A percentile compares a stretch with the other conserved stretches of the same genome.
These are phyloP conservation scores for Tanacetum coccineum DNA, from an alignment of 129 eudicot species.

Conservation along the genomic window DNA sequence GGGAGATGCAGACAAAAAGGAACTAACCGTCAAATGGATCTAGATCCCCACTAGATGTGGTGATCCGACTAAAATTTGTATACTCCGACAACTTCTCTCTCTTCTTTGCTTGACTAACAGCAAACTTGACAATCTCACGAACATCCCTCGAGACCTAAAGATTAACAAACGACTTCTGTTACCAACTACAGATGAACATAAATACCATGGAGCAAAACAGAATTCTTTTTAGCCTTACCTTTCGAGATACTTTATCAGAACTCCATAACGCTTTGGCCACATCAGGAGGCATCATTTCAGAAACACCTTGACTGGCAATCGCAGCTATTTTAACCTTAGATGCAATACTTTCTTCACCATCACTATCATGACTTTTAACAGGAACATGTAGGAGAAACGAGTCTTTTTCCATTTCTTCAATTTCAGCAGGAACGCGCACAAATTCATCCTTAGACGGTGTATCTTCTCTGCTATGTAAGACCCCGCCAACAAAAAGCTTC, in stretches of 20 bases:
- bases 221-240: slow-evolving; percentile 41
- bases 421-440: slow-evolving; percentile 79
- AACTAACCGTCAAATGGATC: slow-evolving; percentile 91
- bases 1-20: slow-evolving; percentile 10
- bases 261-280: slow-evolving; percentile 87
- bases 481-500: slow-evolving; percentile 90
- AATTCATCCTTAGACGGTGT: slow-evolving; percentile 66
- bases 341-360: slow-evolving; percentile 43
- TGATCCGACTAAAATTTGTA: slow-evolving; percentile 80
- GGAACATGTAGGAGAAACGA: slow-evolving; percentile 87
- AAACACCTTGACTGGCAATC: slow-evolving; percentile 60
- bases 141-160: slow-evolving; percentile 70
- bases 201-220: not conserved
- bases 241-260: slow-evolving; percentile 76
- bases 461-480: slow-evolving; percentile 80
- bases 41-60: slow-evolving; percentile 61
- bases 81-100: slow-evolving; percentile 64
- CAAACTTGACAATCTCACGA: slow-evolving; percentile 89
- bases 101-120: slow-evolving; percentile 84
- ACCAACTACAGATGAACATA: not conserved
- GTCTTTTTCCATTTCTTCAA: slow-evolving; percentile 70
- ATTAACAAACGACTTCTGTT: slow-evolving; percentile 1
- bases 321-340: slow-evolving; percentile 66
- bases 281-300: slow-evolving; percentile 97
- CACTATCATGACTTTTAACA: slow-evolving; percentile 38